These are phyloP conservation scores for Colletotrichum sp. DNA, from an alignment of 2,329 filamentous ascomycete species.

Conservation along the genomic window DNA sequence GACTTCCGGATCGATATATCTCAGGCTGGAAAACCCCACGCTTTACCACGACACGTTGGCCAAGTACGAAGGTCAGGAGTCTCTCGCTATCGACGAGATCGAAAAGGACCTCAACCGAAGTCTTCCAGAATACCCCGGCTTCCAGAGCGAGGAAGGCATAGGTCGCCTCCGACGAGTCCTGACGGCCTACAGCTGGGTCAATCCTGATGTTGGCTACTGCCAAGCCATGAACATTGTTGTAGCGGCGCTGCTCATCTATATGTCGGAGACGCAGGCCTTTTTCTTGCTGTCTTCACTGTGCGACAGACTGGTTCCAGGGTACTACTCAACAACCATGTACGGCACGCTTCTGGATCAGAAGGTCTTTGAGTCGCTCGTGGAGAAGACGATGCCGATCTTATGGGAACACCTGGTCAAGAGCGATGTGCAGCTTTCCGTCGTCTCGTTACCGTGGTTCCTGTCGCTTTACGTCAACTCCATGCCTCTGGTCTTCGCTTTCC, in stretches of 20 bases:
- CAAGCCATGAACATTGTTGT: conserved; percentile 99
- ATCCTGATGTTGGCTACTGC: conserved; percentile 95
- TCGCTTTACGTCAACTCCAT: conserved; percentile 99
- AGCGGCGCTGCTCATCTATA: conserved; percentile 96
- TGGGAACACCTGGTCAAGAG: conserved; percentile 98
- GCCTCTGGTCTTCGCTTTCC: conserved; percentile 96
- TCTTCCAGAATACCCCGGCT: conserved; percentile 95
- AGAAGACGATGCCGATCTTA: conserved; percentile 97
- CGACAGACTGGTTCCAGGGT: conserved; percentile 90
- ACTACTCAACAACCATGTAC: conserved; percentile 99
- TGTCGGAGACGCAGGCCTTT: conserved; percentile 95
- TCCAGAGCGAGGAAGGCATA: conserved; percentile 96
- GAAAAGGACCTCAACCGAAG: conserved; percentile 98
- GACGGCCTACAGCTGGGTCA: conserved; percentile 97
- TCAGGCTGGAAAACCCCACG: conserved; percentile 84
- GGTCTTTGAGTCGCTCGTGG: conserved; percentile 97
- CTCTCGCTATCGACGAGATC: conserved; percentile 96
- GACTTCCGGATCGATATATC: conserved; percentile 87
- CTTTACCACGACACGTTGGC: conserved; percentile 83
- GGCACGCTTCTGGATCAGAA: conserved; percentile 95
- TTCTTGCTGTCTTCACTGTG: conserved; percentile 91
- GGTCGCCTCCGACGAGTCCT: conserved; percentile 86
- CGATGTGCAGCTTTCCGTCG: conserved; percentile 95
- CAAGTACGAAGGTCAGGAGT: conserved; percentile 85
- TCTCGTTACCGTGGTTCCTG: conserved; percentile 96